Evolutionary conservation across 768 basidiomycete genomes (phyloP), one percentile per base, ranked within the genome.

Genomic region (Naematelia encephala): DNA sequence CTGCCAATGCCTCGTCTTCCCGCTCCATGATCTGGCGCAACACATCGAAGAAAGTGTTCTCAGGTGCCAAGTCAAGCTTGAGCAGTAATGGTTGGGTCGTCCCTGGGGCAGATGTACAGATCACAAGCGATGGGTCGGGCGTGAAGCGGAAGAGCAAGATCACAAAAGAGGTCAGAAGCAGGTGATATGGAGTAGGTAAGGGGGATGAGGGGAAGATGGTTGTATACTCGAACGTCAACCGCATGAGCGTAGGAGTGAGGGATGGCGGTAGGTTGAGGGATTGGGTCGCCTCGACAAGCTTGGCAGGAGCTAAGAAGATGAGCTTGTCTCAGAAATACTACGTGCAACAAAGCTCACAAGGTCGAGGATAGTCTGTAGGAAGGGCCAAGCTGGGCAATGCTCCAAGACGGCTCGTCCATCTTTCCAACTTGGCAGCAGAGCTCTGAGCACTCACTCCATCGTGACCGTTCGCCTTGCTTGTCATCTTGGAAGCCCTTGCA

Each of bases 361-460:
- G 87, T 56, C 93, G 81, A 2, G 94, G 93, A 75, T 96, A 99
- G 78, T 98, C 96, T 0, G 94, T 94, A 0, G 96, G 94, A 28
- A 99, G 80, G 5, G 90, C 90, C 64, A 98, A 87, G 3, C 88
- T 87, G 1, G 96, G 93, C 1, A 93, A 78, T 70, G 87, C 87
- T 74, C 87, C 86, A 21, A 98, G 81, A 64, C 88, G 56, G 3
- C 66, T 50, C 2, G 69, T 59, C 77, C 79, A 80, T 56, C 80
- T 64, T 29, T 71, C 58, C 21, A 80, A 67, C 50, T 72, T 67
- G 28, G 55, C 60, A 5, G 56, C n/a, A 13, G 61, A 34, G 16
- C 57, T 62, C 10, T 13, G 48, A 5, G 23, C 59, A 27, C 53
- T 43, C 43, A 25, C 48, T 16, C 34, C 34, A 16, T 16, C 52